These are phyloP conservation scores for Nicotiana benthamiana DNA, from an alignment of 257 asterid species.

Conservation along the genomic window DNA sequence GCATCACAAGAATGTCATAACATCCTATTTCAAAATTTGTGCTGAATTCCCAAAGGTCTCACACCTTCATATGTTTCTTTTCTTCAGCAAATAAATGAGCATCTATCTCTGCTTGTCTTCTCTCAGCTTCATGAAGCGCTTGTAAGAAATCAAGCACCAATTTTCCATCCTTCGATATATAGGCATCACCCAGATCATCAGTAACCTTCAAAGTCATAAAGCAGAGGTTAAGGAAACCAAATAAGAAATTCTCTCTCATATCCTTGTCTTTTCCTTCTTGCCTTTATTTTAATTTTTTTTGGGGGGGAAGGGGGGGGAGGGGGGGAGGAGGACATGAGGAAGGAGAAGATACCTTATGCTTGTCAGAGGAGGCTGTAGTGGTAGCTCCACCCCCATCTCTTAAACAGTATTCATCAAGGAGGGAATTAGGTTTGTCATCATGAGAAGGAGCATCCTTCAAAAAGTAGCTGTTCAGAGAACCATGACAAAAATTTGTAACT, in stretches of 20 bases:
- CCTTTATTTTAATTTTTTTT: background rate
- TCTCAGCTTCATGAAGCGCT: conserved; percentile 97
- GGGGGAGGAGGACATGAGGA: background rate
- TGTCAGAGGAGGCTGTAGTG: conserved; percentile 29
- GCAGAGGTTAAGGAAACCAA: conserved; percentile 5
- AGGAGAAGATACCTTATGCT: conserved; percentile 36
- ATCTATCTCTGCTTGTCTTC: conserved; percentile 87
- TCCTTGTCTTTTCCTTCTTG: background rate
- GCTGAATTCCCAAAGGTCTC: conserved; percentile 1
- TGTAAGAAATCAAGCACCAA: conserved; percentile 82
- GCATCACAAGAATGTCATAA: background rate
- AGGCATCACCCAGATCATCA: conserved; percentile 51
- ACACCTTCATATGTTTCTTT: conserved; percentile 68
- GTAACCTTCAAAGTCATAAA: conserved; percentile 34
- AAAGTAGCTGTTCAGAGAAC: conserved; percentile 30
- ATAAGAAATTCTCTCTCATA: background rate
- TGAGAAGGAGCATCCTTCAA: conserved; percentile 44
- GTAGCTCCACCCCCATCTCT: conserved; percentile 34
- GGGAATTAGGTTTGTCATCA: conserved; percentile 35
- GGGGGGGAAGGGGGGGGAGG: background rate
- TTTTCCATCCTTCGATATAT: conserved; percentile 76
- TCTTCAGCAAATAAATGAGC: conserved; percentile 54
- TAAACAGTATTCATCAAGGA: conserved; percentile 63
- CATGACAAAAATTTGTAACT: conserved; percentile 12
- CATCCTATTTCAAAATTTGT: background rate